Base-by-base conservation (phyloP, 192 early-diverging fungal genomes). In the Coemansia sp. region DNA sequence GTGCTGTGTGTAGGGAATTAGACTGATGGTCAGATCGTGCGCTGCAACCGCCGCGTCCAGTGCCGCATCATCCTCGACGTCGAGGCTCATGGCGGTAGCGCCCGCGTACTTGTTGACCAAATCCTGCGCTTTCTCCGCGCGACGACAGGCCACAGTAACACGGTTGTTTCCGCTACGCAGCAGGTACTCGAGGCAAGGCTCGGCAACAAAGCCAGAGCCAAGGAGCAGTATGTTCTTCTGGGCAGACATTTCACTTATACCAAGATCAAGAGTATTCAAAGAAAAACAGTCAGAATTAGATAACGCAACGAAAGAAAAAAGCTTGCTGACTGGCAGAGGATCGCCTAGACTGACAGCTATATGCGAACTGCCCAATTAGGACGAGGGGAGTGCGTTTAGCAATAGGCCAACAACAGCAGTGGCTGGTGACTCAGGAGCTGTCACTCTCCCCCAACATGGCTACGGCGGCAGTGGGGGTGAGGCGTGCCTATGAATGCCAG, bases 161-260 rank as follows among this genome's bases (percentile, higher is more conserved):
- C 87, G 77, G 86, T 95, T 95, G 61, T 96, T 91, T 9, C 89
- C 85, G 69, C 89, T 85, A 60, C 94, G 92, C 60, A 94, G 83
- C 26, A 99, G 88, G 82, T 95, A 97, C 66, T 94, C 88, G 56
- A 92, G 88, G 70, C 92, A 90, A 32, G 97, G 97, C 66, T 90
- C 93, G 66, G 97, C 96, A 50, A 99, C 97, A 76, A 93, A 99
- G 58, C 97, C 97, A 32, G 93, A 90, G 52, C 97, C 97, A 59
- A 99, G 89, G 25, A 99, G 89, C 64, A 99, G 87, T 75, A 99
- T 94, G 58, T 90, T 92, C 70, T 70, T 70, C 38, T 69, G 73
- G 52, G 53, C 63, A 52, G 74, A 60, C 74, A 76, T 75, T 21
- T 53, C 56, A 22, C 26, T 23, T 32, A 30, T 23, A 19, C 1